Evolutionary conservation across 345 rosid genomes (phyloP).

Genomic region (Reutealis trisperma): DNA sequence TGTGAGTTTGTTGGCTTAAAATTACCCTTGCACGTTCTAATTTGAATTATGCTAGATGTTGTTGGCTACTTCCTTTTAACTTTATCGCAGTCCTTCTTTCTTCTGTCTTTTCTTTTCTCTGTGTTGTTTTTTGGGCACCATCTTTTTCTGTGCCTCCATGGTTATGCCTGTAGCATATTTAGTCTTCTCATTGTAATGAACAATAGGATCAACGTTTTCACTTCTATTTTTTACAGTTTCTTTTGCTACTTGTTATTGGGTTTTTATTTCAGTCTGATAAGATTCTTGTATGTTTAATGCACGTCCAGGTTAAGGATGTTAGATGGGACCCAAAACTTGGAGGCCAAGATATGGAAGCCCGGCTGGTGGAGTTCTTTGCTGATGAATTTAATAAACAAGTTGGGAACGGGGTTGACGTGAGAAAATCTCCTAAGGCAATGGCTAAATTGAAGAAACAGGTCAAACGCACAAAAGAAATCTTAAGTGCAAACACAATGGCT

Average conservation of each 20-base stretch:
- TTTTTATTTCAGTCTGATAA: not conserved
- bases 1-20: not conserved
- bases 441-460: conserved; percentile 99
- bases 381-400: conserved; percentile 94
- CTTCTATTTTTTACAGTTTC: not conserved
- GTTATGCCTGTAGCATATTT: not conserved
- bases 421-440: conserved; percentile 91
- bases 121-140: too few species aligned
- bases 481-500: conserved; percentile 90
- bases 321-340: conserved; percentile 97
- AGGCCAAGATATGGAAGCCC: conserved; percentile 86
- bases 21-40: not conserved
- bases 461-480: conserved; percentile 94
- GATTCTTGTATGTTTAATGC: conserved; percentile 15
- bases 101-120: not conserved
- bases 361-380: conserved; percentile 85
- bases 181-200: not conserved
- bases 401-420: conserved; percentile 88
- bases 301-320: conserved; percentile 87
- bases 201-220: not conserved
- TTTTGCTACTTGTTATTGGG: conserved; percentile 7
- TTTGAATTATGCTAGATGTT: not conserved
- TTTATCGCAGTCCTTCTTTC: not conserved
- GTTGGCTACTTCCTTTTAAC: not conserved
- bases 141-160: not conserved